These are phyloP conservation scores for Pistacia integerrima DNA, from an alignment of 345 rosid species.

Conservation along the genomic window DNA sequence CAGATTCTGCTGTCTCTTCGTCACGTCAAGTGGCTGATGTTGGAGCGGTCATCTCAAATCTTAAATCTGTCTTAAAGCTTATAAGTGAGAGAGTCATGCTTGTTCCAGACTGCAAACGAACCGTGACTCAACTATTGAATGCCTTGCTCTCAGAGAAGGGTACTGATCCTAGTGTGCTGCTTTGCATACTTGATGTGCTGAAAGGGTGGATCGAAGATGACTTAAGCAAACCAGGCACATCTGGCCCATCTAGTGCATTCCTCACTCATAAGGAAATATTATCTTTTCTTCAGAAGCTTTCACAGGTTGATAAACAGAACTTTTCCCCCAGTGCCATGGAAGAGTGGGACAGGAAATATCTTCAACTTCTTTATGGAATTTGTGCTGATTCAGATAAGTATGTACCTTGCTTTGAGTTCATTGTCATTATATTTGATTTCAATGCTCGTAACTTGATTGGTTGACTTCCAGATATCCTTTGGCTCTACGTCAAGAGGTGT, in stretches of 20 bases:
- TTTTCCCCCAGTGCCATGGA: constrained; percentile 63
- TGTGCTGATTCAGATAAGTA: constrained; percentile 91
- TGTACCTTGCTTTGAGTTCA: constrained; percentile 21
- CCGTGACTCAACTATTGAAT: constrained; percentile 75
- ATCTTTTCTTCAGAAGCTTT: constrained; percentile 81
- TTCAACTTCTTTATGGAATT: constrained; percentile 84
- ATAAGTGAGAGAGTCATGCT: constrained; percentile 87
- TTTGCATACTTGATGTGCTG: constrained; percentile 82
- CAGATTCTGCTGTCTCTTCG: constrained; percentile 89
- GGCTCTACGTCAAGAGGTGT: constrained; percentile 84
- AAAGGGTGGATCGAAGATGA: constrained; percentile 95
- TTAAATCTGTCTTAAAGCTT: constrained; percentile 83
- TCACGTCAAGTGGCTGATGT: constrained; percentile 85
- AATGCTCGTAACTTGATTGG: constrained; percentile 21
- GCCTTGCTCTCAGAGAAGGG: constrained; percentile 87
- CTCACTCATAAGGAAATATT: constrained; percentile 78
- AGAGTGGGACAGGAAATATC: constrained; percentile 96
- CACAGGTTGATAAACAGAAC: constrained; percentile 87
- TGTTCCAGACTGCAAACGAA: constrained; percentile 82
- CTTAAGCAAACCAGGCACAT: constrained; percentile 58
- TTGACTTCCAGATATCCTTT: constrained; percentile 59
- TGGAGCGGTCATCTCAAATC: constrained; percentile 74
- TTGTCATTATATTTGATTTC: constrained; percentile 15
- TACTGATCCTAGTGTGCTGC: constrained; percentile 88
- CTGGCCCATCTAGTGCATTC: constrained; percentile 54